Evolutionary conservation across 2,329 filamentous ascomycete species (phyloP), one percentile per base, ranked within the genome.

Genomic region (Apiospora marii): DNA sequence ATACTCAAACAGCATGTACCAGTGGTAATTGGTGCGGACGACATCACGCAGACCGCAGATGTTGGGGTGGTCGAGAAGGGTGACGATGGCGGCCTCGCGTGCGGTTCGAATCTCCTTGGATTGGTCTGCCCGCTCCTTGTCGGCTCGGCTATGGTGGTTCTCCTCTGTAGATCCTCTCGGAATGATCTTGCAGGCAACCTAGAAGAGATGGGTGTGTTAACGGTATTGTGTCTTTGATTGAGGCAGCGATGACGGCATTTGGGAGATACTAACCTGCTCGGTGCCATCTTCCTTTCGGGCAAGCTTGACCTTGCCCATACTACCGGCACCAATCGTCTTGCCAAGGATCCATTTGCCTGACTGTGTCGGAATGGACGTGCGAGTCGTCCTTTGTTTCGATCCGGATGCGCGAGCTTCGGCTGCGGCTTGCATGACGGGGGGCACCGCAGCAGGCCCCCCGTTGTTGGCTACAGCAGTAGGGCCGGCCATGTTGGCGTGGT

Each of bases 1-100:
- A 82, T 96, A 98, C 85, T 99, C 96, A 80, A 98, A 99, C 70
- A 99, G 91, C 96, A 99, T 99, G 84, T 99, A 99, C 96, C 96
- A 99, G 83, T 99, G 96, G 82, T 98, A 96, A 79, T 96, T 96
- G 69, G 96, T 98, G 72, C 95, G 92, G 72, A 98, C 93, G 37
- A 98, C 95, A 84, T 99, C 96, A 76, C 95, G 92, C 89, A 99
- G 93, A 73, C 94, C 95, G 82, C 96, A 98, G 73, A 99, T 97
- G 80, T 98, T 97, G 19, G 96, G 96, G 79, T 98, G 96, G 80
- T 95, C 94, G 72, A 98, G 89, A 68, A 99, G 90, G 37, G 94
- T 97, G 75, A 98, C 96, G 80, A 99, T 98, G 77, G 96, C 96
- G 58, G 96, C 96, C 83, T 99, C 96, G 80, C 96, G 91, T 53